phyloP scores from a whole-genome alignment of 2,329 filamentous ascomycete species.

The Fusarium heterosporum region DNA sequence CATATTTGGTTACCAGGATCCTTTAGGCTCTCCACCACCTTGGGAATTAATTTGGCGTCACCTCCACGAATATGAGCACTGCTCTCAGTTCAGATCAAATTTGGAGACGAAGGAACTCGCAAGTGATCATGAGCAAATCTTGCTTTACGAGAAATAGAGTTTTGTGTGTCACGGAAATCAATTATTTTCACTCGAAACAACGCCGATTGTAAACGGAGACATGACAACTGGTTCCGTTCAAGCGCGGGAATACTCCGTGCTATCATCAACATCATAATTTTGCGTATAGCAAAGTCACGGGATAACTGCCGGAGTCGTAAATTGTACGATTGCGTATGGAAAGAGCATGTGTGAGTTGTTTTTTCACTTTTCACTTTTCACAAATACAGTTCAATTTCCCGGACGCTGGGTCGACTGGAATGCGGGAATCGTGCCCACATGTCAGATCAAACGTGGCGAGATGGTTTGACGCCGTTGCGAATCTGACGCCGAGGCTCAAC shows the following conservation, averaged over 20 bases:
- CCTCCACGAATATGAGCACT: too few relatives aligned
- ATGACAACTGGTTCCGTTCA: background rate
- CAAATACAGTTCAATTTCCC: background rate
- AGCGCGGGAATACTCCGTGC: background rate
- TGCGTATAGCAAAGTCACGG: too few relatives aligned
- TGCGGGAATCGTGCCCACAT: background rate
- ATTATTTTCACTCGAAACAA: background rate
- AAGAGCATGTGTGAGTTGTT: too few relatives aligned
- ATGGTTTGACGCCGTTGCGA: constrained; percentile 3
- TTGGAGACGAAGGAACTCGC: background rate
- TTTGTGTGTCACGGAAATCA: background rate
- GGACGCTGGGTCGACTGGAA: constrained; percentile 1
- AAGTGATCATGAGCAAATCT: background rate
- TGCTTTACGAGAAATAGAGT: background rate
- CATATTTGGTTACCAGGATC: too few relatives aligned
- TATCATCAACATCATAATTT: background rate
- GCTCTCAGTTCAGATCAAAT: background rate
- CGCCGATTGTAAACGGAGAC: background rate
- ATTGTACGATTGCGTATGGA: too few relatives aligned
- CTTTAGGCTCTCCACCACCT: too few relatives aligned
- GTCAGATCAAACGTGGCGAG: constrained; percentile 8
- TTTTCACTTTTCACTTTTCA: background rate
- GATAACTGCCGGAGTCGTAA: too few relatives aligned
- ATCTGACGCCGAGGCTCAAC: background rate
- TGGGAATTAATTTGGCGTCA: too few relatives aligned